Evolutionary conservation across 305 asterid species (phyloP).

Genomic region (Ilex paraguariensis): DNA sequence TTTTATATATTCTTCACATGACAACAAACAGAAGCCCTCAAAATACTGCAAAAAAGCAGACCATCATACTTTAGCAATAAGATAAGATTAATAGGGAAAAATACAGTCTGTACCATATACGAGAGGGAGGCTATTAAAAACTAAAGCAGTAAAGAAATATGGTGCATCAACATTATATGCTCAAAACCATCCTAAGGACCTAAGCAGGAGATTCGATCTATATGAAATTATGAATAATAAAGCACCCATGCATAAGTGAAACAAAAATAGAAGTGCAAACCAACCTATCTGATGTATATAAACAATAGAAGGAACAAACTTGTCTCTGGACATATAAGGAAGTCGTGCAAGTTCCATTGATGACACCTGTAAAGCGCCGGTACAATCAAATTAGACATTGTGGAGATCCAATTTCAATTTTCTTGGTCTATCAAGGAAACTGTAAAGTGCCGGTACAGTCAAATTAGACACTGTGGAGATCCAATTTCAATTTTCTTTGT

Average conservation of each 20-base stretch:
- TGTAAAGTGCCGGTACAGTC: no score
- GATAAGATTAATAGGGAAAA: not conserved
- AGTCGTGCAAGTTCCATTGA: slow-evolving; percentile 84
- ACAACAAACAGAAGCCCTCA: no score
- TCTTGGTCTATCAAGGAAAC: slow-evolving; percentile 5
- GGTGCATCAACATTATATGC: not conserved
- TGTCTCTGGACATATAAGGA: slow-evolving; percentile 56
- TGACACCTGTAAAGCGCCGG: slow-evolving; percentile 54
- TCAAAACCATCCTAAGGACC: slow-evolving; percentile 13
- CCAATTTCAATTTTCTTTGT: no score
- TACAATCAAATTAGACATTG: slow-evolving; percentile 10
- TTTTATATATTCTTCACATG: no score
- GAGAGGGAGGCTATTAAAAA: not conserved
- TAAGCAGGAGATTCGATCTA: not conserved
- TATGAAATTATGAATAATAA: no score
- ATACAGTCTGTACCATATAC: not conserved
- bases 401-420: not conserved
- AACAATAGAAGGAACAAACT: slow-evolving; percentile 68
- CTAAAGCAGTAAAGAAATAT: not conserved
- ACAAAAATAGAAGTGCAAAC: slow-evolving; percentile 15
- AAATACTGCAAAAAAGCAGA: no score
- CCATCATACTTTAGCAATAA: no score
- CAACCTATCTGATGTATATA: slow-evolving; percentile 91
- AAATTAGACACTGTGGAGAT: no score
- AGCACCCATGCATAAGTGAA: not conserved